Base-by-base conservation (phyloP, 2,329 filamentous ascomycete genomes). In the Aquanectria penicillioides region DNA sequence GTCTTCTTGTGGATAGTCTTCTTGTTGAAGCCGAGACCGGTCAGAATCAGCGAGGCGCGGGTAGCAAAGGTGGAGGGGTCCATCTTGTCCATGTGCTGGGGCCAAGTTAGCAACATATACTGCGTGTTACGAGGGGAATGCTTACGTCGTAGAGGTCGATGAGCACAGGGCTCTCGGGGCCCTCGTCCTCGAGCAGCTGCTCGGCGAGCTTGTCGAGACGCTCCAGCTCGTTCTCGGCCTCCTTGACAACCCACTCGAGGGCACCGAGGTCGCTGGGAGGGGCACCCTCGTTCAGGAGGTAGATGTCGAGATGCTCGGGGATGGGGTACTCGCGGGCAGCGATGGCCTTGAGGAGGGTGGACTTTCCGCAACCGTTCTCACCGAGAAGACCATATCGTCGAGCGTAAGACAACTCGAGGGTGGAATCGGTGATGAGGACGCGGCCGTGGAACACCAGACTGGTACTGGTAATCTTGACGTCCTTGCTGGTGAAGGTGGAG, bases 1-100 rank as follows among this genome's bases (percentile, higher is more conserved):
- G 96, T 99, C 89, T 96, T 97, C 88, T 99, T 99, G 80, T 96
- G 84, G 75, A 99, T 98, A 55, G 96, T 99, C 70, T 80, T 81
- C 85, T 98, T 98, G 89, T 99, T 97, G 88, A 99, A 99, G 68
- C 95, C 95, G 59, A 99, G 91, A 93, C 95, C 95, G 54, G 95
- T 99, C 70, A 99, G 81, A 76, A 99, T 99, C 67, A 97, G 89
- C 54, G 94, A 97, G 61, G 95, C 95, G 75, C 95, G 93, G 62
- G 94, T 97, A 74, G 93, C 84, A 81, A 99, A 99, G 49, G 96
- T 99, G 31, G 93, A 96, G 43, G 95, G 95, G 73, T 99, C 96
- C 94, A 99, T 97, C 79, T 89, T 90, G 81, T 99, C 95, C 87
- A 98, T 97, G 78, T 95, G 94, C 93, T 97, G 52, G 51, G n/a